Base-by-base conservation (phyloP, 495 filamentous ascomycete genomes). In the Elasticomyces elasticus region DNA sequence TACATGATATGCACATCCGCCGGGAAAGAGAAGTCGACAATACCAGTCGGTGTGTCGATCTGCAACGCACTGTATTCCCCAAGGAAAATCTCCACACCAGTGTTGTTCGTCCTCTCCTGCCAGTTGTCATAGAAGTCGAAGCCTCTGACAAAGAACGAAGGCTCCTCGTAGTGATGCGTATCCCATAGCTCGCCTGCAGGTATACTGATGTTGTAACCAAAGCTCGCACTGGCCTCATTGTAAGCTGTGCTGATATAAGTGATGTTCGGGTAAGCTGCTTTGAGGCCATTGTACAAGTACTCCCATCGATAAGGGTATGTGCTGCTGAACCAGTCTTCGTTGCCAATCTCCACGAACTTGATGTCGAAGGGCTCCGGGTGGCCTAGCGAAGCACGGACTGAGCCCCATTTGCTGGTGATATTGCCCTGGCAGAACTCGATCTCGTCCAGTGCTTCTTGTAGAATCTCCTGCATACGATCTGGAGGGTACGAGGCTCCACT, bases 381-480 rank as follows among this genome's bases (percentile, higher is more conserved):
- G 5, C 81, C 82, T 9, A 79, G 70, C 11, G 66, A 56, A 10
- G 77, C 79, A 30, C 82, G 75, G 6, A 76, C 63, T 11, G 74
- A 69, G 31, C 82, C 82, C 68, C 76, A 84, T 20, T 65, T 71
- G 11, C 79, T 78, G 33, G 66, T 65, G 15, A 65, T 64, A 48
- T 72, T 68, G 37, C 82, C 80, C 17, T 71, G 74, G 37, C 82
- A 69, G 64, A 79, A 84, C 60, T 87, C 81, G 27, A 87, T 69
- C 61, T 87, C 76, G 54, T 84, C 74, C n/a, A 85, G 71, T 11
- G 77, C 82, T 47, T 83, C 79, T 5, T 81, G 67, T 23, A 87
- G 71, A 43, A 72, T 76, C 1, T 55, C 48, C 41, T 46, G 28
- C 47, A 60, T 25, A 10, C 31, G 30, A 10, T 51, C 52, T 48